A percentile compares a stretch with the other conserved stretches of the same genome.
Conservation (phyloP, 2,329 filamentous ascomycete species). For the Tolypocladium nubicola region DNA sequence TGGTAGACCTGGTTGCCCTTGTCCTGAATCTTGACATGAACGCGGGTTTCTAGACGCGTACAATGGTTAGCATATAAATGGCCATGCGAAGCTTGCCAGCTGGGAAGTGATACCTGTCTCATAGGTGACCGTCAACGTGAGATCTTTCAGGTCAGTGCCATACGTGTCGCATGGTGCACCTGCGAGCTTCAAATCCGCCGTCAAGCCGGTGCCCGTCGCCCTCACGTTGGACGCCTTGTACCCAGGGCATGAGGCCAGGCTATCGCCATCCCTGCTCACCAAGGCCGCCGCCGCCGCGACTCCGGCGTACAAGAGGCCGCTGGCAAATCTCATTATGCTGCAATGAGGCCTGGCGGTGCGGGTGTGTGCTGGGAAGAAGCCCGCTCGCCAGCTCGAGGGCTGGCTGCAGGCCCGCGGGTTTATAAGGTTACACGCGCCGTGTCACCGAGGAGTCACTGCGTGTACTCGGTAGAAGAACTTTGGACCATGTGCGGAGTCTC, state of each 20-base stretch:
- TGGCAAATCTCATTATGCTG: slow-evolving; percentile 9
- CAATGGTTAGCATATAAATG: neutral
- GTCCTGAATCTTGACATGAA: slow-evolving; percentile 68
- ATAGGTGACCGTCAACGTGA: slow-evolving; percentile 51
- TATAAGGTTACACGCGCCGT: neutral
- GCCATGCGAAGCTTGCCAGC: neutral
- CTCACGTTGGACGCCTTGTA: slow-evolving; percentile 54
- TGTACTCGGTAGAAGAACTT: neutral
- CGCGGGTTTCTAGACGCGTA: slow-evolving; percentile 41
- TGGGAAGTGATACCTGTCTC: slow-evolving; percentile 21
- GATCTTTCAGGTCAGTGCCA: slow-evolving; percentile 58
- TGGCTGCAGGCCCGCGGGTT: neutral
- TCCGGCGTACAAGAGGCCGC: slow-evolving; percentile 8
- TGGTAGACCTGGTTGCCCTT: slow-evolving; percentile 61
- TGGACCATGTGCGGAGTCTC: neutral
- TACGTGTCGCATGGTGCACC: slow-evolving; percentile 67
- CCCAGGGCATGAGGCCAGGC: slow-evolving; percentile 47
- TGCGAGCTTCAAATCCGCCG: slow-evolving; percentile 59
- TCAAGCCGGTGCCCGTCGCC: slow-evolving; percentile 43
- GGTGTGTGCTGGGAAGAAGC: too few species aligned
- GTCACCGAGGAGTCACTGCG: neutral
- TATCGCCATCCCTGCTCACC: slow-evolving; percentile 1
- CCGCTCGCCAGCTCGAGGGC: neutral
- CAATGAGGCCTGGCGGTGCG: neutral
- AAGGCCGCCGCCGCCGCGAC: slow-evolving; percentile 9